These are phyloP conservation scores for Yarrowia bubula DNA, from an alignment of 805 yeast genomes.

Conservation along the genomic window DNA sequence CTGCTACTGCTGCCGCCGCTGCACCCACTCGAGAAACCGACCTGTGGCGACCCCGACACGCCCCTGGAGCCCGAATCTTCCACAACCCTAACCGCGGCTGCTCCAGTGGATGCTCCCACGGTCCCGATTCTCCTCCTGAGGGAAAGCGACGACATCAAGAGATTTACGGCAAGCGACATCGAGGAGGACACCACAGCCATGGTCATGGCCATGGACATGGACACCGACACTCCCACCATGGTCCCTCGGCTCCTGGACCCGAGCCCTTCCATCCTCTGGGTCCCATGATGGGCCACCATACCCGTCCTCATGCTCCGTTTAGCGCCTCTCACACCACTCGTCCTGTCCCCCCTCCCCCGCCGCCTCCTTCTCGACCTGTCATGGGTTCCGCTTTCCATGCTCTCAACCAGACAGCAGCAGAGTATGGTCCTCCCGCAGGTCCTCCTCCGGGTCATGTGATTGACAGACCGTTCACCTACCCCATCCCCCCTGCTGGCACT, in stretches of 20 bases:
- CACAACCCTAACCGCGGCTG: background rate
- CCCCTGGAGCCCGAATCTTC: background rate
- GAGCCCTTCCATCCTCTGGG: background rate
- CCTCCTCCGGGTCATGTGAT: conserved; percentile 9
- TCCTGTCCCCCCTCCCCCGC: background rate
- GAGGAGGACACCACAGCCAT: background rate
- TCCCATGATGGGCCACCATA: background rate
- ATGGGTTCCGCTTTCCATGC: background rate
- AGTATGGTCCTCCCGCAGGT: conserved; percentile 3
- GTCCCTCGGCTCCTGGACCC: background rate
- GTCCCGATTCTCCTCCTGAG: too few species aligned
- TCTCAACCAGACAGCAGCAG: background rate
- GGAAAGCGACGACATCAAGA: too few species aligned
- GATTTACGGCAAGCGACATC: too few species aligned
- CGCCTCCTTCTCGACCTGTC: background rate
- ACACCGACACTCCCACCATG: background rate
- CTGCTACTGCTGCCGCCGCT: background rate
- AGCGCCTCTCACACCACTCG: background rate
- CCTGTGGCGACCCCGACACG: conserved; percentile 8
- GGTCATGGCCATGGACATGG: background rate
- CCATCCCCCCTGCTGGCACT: conserved; percentile 19
- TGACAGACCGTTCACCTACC: background rate
- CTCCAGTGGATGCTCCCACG: too few species aligned
- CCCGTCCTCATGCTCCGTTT: background rate
- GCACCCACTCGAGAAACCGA: background rate